Conservation (phyloP, 108 stramenopile species). For the Pseudonitzschia multiseries region DNA sequence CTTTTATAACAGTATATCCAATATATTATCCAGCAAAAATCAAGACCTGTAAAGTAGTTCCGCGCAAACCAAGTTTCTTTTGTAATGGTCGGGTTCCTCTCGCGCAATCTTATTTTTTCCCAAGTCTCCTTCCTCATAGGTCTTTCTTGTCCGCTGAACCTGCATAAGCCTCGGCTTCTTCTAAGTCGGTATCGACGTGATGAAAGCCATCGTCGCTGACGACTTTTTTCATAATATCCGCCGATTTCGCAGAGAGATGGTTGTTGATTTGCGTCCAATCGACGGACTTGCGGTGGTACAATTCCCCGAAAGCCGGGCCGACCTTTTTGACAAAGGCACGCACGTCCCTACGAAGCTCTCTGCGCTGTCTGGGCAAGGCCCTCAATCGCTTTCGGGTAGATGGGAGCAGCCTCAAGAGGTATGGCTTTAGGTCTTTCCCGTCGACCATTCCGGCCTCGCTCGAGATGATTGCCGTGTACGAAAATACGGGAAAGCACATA, state of each 20-base stretch:
- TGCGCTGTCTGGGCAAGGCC: conserved; percentile 65
- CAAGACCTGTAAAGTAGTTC: no score
- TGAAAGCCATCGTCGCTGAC: background rate
- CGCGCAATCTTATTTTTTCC: no score
- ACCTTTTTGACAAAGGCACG: conserved; percentile 68
- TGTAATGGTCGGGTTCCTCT: background rate
- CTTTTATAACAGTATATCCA: no score
- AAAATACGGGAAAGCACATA: conserved; percentile 87
- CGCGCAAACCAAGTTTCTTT: background rate
- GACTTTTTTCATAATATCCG: conserved; percentile 8
- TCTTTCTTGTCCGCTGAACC: background rate
- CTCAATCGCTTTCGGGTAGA: conserved; percentile 63
- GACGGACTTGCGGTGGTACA: conserved; percentile 78
- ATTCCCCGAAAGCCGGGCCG: conserved; percentile 73
- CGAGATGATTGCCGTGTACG: conserved; percentile 87
- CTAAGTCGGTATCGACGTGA: background rate
- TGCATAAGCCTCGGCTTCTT: background rate
- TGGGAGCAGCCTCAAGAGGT: conserved; percentile 74
- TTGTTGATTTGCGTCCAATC: conserved; percentile 78
- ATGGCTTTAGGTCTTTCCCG: conserved; percentile 89
- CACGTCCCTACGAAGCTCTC: conserved; percentile 65
- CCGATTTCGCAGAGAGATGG: conserved; percentile 2
- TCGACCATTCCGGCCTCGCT: conserved; percentile 91
- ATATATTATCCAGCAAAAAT: no score
- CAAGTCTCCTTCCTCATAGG: background rate